phyloP scores from a whole-genome alignment of 345 rosid genomes.

The Gossypium turneri region DNA sequence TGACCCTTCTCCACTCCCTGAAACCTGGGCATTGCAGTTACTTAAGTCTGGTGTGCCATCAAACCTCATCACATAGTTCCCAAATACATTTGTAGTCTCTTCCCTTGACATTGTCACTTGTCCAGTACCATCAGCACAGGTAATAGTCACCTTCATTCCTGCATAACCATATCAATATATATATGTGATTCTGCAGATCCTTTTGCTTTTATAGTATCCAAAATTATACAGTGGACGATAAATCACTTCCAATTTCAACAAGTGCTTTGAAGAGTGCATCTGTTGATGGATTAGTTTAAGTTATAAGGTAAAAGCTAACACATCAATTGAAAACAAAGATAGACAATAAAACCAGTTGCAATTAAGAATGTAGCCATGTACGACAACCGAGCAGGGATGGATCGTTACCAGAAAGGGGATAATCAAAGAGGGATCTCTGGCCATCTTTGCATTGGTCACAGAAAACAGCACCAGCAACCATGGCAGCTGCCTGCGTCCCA shows the following conservation, averaged over 20 bases:
- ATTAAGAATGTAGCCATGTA: background rate
- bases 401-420: slow-evolving; percentile 58
- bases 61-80: slow-evolving; percentile 61
- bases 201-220: background rate
- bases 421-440: slow-evolving; percentile 61
- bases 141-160: slow-evolving; percentile 60
- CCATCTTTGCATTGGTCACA: slow-evolving; percentile 97
- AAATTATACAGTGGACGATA: background rate
- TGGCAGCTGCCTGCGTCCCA: slow-evolving; percentile 48
- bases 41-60: slow-evolving; percentile 77
- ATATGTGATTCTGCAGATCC: background rate
- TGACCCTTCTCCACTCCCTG: slow-evolving; percentile 40
- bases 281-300: background rate
- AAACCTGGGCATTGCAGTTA: slow-evolving; percentile 62
- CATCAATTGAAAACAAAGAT: background rate
- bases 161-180: slow-evolving; percentile 13
- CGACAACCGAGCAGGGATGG: background rate
- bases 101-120: slow-evolving; percentile 58
- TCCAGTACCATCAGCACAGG: slow-evolving; percentile 57
- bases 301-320: background rate
- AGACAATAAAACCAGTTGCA: background rate
- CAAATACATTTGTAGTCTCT: slow-evolving; percentile 68
- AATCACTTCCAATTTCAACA: too few species aligned
- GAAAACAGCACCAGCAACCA: slow-evolving; percentile 68
- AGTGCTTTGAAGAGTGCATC: too few species aligned